phyloP scores from a whole-genome alignment of 2,329 filamentous ascomycete species.

The Neoscytalidium dimidiatum region DNA sequence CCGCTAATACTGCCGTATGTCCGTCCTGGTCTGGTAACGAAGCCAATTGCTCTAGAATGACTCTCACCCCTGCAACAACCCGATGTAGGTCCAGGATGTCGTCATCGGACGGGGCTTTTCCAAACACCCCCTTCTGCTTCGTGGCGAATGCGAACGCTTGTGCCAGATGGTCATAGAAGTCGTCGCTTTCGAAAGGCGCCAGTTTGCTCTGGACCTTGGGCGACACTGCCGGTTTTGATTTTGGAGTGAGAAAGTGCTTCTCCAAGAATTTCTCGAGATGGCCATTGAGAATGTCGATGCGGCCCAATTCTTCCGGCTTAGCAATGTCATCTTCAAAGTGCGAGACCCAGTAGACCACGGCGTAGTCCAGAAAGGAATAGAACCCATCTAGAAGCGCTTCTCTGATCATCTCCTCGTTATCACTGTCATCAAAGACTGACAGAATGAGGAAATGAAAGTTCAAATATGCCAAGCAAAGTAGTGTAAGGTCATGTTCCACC shows the following conservation, averaged over 20 bases:
- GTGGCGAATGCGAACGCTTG: neutral
- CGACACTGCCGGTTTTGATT: neutral
- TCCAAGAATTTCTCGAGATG: neutral
- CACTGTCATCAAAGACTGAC: fast-evolving
- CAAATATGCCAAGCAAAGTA: neutral
- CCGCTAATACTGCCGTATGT: neutral
- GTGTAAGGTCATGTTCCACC: neutral
- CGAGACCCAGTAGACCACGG: neutral
- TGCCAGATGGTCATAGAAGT: neutral
- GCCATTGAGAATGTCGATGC: neutral
- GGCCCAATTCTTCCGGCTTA: neutral
- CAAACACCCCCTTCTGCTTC: neutral
- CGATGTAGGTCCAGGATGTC: neutral
- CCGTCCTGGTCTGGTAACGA: neutral
- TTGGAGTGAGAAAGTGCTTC: neutral
- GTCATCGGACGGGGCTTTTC: neutral
- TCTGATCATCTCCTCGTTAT: neutral
- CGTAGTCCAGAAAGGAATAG: neutral
- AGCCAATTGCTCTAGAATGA: neutral
- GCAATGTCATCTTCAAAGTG: neutral
- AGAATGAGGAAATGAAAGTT: neutral
- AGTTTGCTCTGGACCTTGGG: neutral
- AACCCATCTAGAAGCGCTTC: neutral
- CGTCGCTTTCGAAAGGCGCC: neutral
- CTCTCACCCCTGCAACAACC: neutral